Evolutionary conservation across 371 early-diverging fungal genomes (phyloP).

Genomic region (Syncephalis fuscata): DNA sequence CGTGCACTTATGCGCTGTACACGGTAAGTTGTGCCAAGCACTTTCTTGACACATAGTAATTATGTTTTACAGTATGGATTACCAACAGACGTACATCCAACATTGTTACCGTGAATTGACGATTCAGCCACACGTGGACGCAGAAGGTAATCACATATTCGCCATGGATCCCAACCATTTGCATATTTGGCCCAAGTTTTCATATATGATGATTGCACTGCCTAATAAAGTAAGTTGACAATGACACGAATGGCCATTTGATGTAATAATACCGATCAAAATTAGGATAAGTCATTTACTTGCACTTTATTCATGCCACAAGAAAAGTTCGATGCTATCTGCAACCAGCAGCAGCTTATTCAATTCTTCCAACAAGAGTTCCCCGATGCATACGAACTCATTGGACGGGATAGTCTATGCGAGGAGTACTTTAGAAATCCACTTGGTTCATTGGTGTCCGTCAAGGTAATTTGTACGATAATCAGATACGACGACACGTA

Average conservation of each 20-base stretch:
- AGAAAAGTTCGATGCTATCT: slow-evolving; percentile 61
- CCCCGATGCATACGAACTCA: slow-evolving; percentile 63
- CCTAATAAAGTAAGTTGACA: slow-evolving; percentile 61
- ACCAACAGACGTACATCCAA: slow-evolving; percentile 73
- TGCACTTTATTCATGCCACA: slow-evolving; percentile 94
- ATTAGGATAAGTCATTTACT: slow-evolving; percentile 85
- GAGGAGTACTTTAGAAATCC: slow-evolving; percentile 70
- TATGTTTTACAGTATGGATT: slow-evolving; percentile 62
- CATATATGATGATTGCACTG: slow-evolving; percentile 91
- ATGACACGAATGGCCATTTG: neutral
- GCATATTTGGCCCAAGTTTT: slow-evolving; percentile 94
- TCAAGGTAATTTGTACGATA: slow-evolving; percentile 61
- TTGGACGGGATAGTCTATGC: slow-evolving; percentile 50
- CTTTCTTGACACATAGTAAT: neutral
- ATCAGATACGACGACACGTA: neutral
- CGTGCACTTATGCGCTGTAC: slow-evolving; percentile 52
- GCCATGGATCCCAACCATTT: slow-evolving; percentile 78
- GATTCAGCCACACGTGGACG: slow-evolving; percentile 37
- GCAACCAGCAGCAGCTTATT: slow-evolving; percentile 41
- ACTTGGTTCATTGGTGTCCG: slow-evolving; percentile 62
- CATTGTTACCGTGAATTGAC: slow-evolving; percentile 83
- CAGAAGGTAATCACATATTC: slow-evolving; percentile 37
- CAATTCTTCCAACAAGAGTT: slow-evolving; percentile 65
- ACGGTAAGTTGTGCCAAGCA: slow-evolving; percentile 24
- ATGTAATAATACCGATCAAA: no score